Evolutionary conservation across 257 asterid species (phyloP).

Genomic region (Gardenia jasminoides): DNA sequence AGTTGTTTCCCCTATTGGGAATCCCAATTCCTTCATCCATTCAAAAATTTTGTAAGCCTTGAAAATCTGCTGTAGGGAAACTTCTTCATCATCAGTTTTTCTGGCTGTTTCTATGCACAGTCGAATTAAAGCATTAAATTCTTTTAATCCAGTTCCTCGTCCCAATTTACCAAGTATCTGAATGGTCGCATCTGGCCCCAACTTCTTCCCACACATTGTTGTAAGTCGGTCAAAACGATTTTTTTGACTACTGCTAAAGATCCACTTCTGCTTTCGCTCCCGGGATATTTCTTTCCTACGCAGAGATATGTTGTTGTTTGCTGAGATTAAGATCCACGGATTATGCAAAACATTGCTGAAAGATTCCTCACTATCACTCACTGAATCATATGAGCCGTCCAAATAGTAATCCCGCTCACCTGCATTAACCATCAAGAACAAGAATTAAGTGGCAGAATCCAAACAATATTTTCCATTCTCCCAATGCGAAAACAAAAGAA

Average conservation of each 20-base stretch:
- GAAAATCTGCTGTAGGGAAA: constrained; percentile 46
- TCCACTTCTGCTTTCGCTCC: constrained; percentile 59
- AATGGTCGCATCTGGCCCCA: constrained; percentile 55
- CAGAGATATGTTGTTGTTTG: constrained; percentile 29
- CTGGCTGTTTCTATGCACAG: constrained; percentile 60
- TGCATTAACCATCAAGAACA: constrained; percentile 35
- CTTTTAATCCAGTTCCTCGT: constrained; percentile 55
- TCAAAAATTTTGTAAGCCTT: constrained; percentile 56
- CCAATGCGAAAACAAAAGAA: background rate
- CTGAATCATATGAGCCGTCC: constrained; percentile 28
- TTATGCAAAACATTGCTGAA: constrained; percentile 22
- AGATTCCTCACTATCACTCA: background rate
- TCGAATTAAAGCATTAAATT: constrained; percentile 49
- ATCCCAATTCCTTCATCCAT: constrained; percentile 57
- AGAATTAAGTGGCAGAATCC: background rate
- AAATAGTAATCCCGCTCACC: constrained; percentile 48
- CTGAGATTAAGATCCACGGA: constrained; percentile 42
- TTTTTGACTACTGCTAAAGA: constrained; percentile 29
- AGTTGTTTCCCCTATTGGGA: constrained; percentile 56
- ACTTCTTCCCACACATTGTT: constrained; percentile 45
- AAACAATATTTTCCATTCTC: background rate
- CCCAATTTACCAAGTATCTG: constrained; percentile 60
- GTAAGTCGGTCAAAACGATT: constrained; percentile 40
- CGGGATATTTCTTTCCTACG: constrained; percentile 53
- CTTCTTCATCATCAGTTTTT: constrained; percentile 60